phyloP scores from a whole-genome alignment of 495 filamentous ascomycete genomes.

The Podospora sp. region DNA sequence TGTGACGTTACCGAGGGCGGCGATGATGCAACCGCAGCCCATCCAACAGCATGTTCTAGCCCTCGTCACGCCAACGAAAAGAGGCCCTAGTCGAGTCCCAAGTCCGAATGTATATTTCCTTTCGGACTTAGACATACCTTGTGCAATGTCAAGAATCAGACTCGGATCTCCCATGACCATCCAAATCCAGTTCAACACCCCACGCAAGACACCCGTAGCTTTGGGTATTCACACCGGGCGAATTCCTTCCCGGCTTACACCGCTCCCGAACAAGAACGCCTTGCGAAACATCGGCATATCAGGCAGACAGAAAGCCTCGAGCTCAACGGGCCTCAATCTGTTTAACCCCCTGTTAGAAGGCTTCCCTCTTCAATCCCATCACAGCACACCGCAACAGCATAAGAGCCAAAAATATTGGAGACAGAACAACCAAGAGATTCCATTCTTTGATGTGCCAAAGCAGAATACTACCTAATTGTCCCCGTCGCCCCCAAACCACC shows the following conservation, averaged over 20 bases:
- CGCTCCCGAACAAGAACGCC: background rate
- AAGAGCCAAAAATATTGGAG: background rate
- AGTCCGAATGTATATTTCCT: too few species aligned
- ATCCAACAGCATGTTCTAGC: background rate
- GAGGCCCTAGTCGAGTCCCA: too few species aligned
- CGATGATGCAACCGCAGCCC: slow-evolving; percentile 7
- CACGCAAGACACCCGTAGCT: background rate
- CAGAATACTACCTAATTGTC: slow-evolving; percentile 4
- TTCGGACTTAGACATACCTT: background rate
- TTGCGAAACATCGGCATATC: background rate
- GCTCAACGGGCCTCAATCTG: background rate
- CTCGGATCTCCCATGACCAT: background rate
- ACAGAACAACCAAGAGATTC: slow-evolving; percentile 3
- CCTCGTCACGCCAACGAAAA: background rate
- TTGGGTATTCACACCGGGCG: background rate
- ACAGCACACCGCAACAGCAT: background rate
- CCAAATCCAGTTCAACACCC: too few species aligned
- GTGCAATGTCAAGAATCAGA: background rate
- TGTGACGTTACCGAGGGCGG: slow-evolving; percentile 1
- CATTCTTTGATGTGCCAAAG: slow-evolving; percentile 7
- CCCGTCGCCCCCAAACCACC: background rate
- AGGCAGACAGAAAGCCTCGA: background rate
- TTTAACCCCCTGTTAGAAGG: too few species aligned
- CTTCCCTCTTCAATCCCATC: background rate
- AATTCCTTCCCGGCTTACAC: background rate